Evolutionary conservation across 2,329 filamentous ascomycete genomes (phyloP), one percentile per base, ranked within the genome.

Genomic region (Cercospora nicotianae): DNA sequence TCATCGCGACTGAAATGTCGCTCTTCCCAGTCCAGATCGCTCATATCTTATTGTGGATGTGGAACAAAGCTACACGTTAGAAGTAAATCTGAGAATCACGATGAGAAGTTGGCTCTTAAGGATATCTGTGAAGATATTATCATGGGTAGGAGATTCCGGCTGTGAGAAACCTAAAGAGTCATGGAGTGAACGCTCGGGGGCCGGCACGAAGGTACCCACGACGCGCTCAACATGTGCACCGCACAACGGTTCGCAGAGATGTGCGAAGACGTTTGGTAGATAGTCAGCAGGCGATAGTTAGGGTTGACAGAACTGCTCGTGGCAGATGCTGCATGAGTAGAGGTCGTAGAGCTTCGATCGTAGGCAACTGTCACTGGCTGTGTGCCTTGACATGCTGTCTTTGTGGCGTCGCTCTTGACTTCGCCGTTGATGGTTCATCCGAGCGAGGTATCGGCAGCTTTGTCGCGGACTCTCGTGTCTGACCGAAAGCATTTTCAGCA

Each of bases 21-120:
- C 3, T 10, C 16, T 20, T 64, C 62, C 62, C 62, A 64, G 18
- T 64, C 28, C 28, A 57, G 48, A 33, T 64, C 28, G 62, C 30
- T 57, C 62, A 64, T 58, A n/a, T 33, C 53, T 53, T 53, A 20
- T 53, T 53, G 10, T 31, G 31, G 26, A 18, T 58, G 26, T 58
- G 26, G 53, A 8, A 30, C n/a, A 18, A 58, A 33, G 30, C 23
- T 30, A 58, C n/a, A 18, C 26, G 30, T 58, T 58, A 26, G 13
- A 33, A 33, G n/a, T 28, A 33, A 33, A 30, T 58, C 8, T n/a
- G 26, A 58, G 16, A 33, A 31, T 58, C 26, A 28, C 16, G n/a
- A n/a, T 30, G 53, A 30, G 30, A 33, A 58, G 53, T 18, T 58
- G 53, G 26, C 23, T n/a, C n/a, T 58, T 12, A 58, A 57, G 4